Evolutionary conservation across 2,329 filamentous ascomycete genomes (phyloP).

Genomic region (Colletotrichum zoysiae): DNA sequence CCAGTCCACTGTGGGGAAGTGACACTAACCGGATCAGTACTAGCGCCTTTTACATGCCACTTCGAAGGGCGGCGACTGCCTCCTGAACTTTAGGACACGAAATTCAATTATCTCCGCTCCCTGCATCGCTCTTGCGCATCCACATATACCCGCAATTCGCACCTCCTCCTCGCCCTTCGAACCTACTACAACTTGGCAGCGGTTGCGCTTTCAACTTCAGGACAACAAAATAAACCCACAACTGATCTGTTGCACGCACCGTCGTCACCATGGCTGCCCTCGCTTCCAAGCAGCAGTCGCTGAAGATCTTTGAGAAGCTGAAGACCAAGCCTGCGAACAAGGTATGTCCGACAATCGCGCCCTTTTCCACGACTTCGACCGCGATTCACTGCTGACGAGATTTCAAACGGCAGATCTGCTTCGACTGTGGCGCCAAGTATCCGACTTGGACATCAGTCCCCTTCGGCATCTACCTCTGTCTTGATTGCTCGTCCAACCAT

Average conservation of each 20-base stretch:
- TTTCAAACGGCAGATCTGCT: constrained; percentile 79
- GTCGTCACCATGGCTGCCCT: constrained; percentile 70
- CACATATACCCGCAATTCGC: constrained; percentile 24
- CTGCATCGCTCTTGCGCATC: constrained; percentile 35
- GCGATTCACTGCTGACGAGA: constrained; percentile 40
- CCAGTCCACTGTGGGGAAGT: constrained; percentile 37
- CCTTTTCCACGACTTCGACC: constrained; percentile 35
- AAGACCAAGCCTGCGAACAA: constrained; percentile 96
- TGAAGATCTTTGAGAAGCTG: constrained; percentile 97
- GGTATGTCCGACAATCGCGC: constrained; percentile 62
- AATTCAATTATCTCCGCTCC: constrained; percentile 39
- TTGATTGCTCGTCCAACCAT: constrained; percentile 97
- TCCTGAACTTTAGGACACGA: constrained; percentile 44
- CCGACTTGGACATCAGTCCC: constrained; percentile 98
- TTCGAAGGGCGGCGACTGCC: constrained; percentile 41
- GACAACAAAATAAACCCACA: neutral
- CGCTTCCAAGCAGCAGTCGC: constrained; percentile 93
- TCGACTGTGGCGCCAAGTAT: constrained; percentile 97
- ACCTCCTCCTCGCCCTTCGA: constrained; percentile 12
- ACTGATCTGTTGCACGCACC: constrained; percentile 25
- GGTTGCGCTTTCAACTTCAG: constrained; percentile 14
- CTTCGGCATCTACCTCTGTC: constrained; percentile 96
- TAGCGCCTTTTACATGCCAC: constrained; percentile 42
- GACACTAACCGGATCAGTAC: constrained; percentile 5
- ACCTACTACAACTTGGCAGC: constrained; percentile 3